phyloP scores from a whole-genome alignment of 306 rosid genomes.

The Senna siamea region DNA sequence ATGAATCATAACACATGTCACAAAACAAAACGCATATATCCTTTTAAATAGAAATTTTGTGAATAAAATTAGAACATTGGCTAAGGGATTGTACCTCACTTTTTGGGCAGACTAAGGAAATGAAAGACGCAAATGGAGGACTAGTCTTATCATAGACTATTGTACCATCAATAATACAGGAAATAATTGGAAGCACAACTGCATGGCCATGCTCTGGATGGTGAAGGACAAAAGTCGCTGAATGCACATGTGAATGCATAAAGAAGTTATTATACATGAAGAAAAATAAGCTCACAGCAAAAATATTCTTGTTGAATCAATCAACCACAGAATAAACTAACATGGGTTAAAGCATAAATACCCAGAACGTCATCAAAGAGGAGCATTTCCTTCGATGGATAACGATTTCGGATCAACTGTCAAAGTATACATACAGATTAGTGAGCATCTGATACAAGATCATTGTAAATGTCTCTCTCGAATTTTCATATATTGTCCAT shows the following conservation, averaged over 20 bases:
- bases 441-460: slow-evolving; percentile 30
- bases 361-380: slow-evolving; percentile 97
- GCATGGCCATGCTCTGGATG: slow-evolving; percentile 99
- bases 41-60: slow-evolving; percentile 5
- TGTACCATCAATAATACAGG: slow-evolving; percentile 86
- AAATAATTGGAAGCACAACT: slow-evolving; percentile 93
- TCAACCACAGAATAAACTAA: slow-evolving; percentile 40
- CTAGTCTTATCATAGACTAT: slow-evolving; percentile 73
- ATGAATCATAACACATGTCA: neutral
- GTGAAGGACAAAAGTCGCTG: slow-evolving; percentile 96
- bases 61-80: slow-evolving; percentile 32
- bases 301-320: slow-evolving; percentile 28
- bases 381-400: slow-evolving; percentile 76
- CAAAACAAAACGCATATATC: slow-evolving; percentile 14
- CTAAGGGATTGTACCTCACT: slow-evolving; percentile 64
- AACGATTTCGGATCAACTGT: slow-evolving; percentile 89
- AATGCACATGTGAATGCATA: slow-evolving; percentile 24
- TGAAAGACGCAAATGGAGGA: slow-evolving; percentile 93
- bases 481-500: neutral
- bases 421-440: slow-evolving; percentile 40
- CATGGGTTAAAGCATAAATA: slow-evolving; percentile 59
- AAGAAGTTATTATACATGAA: slow-evolving; percentile 44
- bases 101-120: slow-evolving; percentile 87
- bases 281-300: slow-evolving; percentile 26
- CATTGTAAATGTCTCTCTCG: slow-evolving; percentile 19